Conservation (phyloP, 1,139 yeast genomes). For the Yamadazyma dendronema region DNA sequence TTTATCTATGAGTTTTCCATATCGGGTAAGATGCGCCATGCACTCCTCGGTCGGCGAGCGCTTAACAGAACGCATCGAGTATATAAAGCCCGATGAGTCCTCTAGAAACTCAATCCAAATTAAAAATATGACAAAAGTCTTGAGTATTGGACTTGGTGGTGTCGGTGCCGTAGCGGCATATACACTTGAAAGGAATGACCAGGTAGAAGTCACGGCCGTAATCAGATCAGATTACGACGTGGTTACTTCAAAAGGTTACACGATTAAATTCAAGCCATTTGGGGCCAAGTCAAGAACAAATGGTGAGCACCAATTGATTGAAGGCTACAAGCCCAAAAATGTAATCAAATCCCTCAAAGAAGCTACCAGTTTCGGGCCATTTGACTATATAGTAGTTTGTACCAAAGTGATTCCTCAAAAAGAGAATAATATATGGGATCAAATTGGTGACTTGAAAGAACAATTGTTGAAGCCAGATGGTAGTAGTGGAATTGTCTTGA, state of each 20-base stretch:
- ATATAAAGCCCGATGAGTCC: background rate
- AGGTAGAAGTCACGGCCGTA: constrained; percentile 30
- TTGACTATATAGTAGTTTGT: constrained; percentile 32
- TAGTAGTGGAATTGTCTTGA: constrained; percentile 21
- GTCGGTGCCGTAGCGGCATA: constrained; percentile 33
- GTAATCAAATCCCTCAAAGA: constrained; percentile 25
- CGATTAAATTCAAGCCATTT: constrained; percentile 22
- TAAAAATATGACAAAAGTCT: constrained; percentile 25
- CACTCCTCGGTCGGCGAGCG: background rate
- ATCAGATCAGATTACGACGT: constrained; percentile 32
- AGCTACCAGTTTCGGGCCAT: constrained; percentile 24
- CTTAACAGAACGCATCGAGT: background rate
- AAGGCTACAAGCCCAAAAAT: constrained; percentile 25
- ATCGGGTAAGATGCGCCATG: background rate
- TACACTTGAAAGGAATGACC: constrained; percentile 22
- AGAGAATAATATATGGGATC: constrained; percentile 22
- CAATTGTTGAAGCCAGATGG: constrained; percentile 5
- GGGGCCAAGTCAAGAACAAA: constrained; percentile 13
- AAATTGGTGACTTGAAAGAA: constrained; percentile 15
- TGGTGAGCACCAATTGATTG: constrained; percentile 17
- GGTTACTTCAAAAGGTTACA: constrained; percentile 27
- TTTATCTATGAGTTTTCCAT: background rate
- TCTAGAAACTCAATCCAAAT: background rate
- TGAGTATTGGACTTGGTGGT: constrained; percentile 67
- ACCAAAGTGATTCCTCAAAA: constrained; percentile 32